Percentiles rank a stretch among this genome's conserved stretches.
phyloP scores from a whole-genome alignment of 352 stramenopile genomes.

The Globisporangium orthogonon region DNA sequence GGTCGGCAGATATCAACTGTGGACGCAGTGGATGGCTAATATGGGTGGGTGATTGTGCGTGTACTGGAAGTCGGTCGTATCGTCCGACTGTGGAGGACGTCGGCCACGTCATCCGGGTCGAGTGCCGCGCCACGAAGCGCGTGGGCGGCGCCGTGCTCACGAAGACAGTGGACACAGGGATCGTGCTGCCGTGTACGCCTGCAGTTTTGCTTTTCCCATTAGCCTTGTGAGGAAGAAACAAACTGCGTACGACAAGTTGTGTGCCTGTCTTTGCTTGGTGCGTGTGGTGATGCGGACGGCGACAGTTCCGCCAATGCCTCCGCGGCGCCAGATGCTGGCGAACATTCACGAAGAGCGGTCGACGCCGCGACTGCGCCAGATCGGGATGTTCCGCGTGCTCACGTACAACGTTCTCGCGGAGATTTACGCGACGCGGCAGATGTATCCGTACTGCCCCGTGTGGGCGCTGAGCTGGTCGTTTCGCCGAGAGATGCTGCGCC shows the following conservation, averaged over 20 bases:
- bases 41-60: slow-evolving; percentile 11
- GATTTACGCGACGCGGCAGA: slow-evolving; percentile 87
- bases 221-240: too few relatives aligned
- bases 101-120: slow-evolving; percentile 74
- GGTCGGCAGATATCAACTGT: too few relatives aligned
- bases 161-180: slow-evolving; percentile 79
- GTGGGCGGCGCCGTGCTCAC: slow-evolving; percentile 43
- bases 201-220: not conserved
- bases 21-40: not conserved
- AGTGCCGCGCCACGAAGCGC: slow-evolving; percentile 63
- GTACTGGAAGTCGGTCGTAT: slow-evolving; percentile 47
- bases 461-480: slow-evolving; percentile 98
- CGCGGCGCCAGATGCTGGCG: slow-evolving; percentile 75
- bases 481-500: slow-evolving; percentile 85
- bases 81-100: slow-evolving; percentile 57
- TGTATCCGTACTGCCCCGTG: slow-evolving; percentile 96
- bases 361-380: slow-evolving; percentile 65
- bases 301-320: slow-evolving; percentile 68
- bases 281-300: too few relatives aligned
- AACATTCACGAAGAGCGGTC: slow-evolving; percentile 74
- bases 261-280: not conserved
- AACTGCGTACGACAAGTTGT: too few relatives aligned
- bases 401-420: slow-evolving; percentile 92
- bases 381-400: slow-evolving; percentile 78
- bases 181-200: slow-evolving; percentile 81